These are phyloP conservation scores for Irpex sp. DNA, from an alignment of 1,284 basidiomycete species.

Conservation along the genomic window DNA sequence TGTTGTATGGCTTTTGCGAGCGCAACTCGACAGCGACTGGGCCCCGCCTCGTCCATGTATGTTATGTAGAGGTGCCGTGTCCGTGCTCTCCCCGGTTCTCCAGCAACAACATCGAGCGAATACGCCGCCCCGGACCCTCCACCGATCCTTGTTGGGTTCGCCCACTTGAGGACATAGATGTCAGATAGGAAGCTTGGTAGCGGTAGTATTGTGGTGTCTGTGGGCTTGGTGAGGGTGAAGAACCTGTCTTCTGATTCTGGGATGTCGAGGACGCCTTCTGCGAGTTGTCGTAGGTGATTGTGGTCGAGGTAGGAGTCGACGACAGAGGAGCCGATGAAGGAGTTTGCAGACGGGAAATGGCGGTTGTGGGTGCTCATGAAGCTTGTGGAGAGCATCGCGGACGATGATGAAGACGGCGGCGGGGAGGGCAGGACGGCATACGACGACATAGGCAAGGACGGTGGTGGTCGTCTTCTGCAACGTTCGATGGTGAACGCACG, in stretches of 20 bases:
- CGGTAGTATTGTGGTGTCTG: conserved; percentile 10
- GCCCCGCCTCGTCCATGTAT: conserved; percentile 16
- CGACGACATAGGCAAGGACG: background rate
- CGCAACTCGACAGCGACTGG: conserved; percentile 14
- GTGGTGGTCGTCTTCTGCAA: background rate
- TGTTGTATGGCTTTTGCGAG: conserved; percentile 13
- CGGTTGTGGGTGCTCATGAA: background rate
- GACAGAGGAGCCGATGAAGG: background rate
- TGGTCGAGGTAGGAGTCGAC: conserved; percentile 12
- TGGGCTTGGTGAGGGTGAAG: conserved; percentile 14
- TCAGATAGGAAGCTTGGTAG: conserved; percentile 4
- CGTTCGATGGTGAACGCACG: conserved; percentile 1
- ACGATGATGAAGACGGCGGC: background rate
- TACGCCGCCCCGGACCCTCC: conserved; percentile 13
- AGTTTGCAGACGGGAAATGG: background rate
- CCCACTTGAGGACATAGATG: conserved; percentile 14
- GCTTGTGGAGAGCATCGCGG: background rate
- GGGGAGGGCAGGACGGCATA: background rate
- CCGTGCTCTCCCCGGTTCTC: conserved; percentile 10
- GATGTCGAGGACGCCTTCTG: conserved; percentile 13
- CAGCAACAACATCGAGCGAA: conserved; percentile 13
- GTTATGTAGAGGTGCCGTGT: conserved; percentile 16
- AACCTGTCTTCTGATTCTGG: conserved; percentile 12
- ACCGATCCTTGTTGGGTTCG: conserved; percentile 14
- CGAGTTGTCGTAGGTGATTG: conserved; percentile 8